Base-by-base conservation (phyloP, 148 eudicot species). In the Heliosperma pusillum region DNA sequence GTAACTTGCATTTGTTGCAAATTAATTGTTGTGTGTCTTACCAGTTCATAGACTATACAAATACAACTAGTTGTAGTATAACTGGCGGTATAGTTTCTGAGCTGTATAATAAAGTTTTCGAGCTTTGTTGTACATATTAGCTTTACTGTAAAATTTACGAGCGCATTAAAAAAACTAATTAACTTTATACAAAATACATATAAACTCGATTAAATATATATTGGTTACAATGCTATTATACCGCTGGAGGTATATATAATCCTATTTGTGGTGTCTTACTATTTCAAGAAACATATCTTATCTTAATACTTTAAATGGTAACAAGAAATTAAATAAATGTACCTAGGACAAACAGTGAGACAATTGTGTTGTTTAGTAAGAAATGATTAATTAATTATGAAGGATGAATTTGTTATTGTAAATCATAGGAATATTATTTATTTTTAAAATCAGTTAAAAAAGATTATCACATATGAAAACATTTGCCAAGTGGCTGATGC, bases 301-400 rank as follows among this genome's bases (percentile, higher is more conserved):
- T 60, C 12, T 25, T 16, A 50, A 60, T 60, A 2, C 69, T 65
- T 33, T 65, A 30, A 65, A 30, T 65, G 21, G 47, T 65, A 65
- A 65, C 11, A 16, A 30, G n/a, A 63, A 26, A 30, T 15, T 13
- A 50, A 50, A 50, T 50, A 50, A 50, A 2, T 65, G 19, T 26
- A 63, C 45, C 45, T 65, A 65, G 45, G 47, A 65, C 45, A 33
- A 7, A 65, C 69, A 65, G 33, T 65, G 45, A 16, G 69, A 65
- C 69, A 65, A 65, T n/a, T 65, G 69, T 65, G 69, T 33, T 65
- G 47, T 65, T 65, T 65, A n/a, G 17, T 65, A 33, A 33, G 45
- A 65, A 65, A 33, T 65, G 45, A 19, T 65, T 17, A 2, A 61
- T 61, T 59, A 21, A 25, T 24, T 50, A 50, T 7, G 3, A 58